Conservation (phyloP, 192 early-diverging fungal species). For the Kickxella alabastrina region DNA sequence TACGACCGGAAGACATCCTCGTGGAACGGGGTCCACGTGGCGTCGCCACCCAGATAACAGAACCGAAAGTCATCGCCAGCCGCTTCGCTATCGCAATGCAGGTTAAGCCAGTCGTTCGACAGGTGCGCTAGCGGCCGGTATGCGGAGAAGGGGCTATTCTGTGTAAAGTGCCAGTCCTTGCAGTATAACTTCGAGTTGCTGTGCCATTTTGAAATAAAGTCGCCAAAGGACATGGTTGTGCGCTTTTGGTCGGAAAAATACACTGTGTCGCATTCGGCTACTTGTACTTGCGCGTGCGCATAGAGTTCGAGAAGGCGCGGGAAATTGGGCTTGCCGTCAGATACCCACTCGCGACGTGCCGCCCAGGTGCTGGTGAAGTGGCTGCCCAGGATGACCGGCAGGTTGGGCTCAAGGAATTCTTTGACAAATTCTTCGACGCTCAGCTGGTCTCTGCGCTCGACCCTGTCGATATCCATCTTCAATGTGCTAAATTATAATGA, state of each 20-base stretch:
- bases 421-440: constrained; percentile 33
- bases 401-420: constrained; percentile 22
- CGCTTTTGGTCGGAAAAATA: constrained; percentile 65
- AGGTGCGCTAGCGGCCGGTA: constrained; percentile 10
- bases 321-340: constrained; percentile 14
- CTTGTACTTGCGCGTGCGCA: constrained; percentile 46
- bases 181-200: constrained; percentile 43
- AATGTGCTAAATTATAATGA: neutral
- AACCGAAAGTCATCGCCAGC: constrained; percentile 68
- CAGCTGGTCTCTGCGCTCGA: constrained; percentile 30
- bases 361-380: constrained; percentile 43
- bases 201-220: constrained; percentile 57
- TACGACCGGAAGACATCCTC: constrained; percentile 74
- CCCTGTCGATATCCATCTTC: constrained; percentile 7
- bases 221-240: constrained; percentile 52
- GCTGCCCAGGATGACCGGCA: constrained; percentile 26
- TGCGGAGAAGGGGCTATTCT: neutral
- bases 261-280: constrained; percentile 57
- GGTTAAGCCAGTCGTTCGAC: constrained; percentile 70
- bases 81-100: constrained; percentile 48
- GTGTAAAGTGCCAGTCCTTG: constrained; percentile 70
- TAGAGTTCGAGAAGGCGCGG: constrained; percentile 34
- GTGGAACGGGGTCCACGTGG: constrained; percentile 72
- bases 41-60: constrained; percentile 67
- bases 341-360: constrained; percentile 59